phyloP scores from a whole-genome alignment of 176 grass and related monocot species.

The Rhynchospora pubera region DNA sequence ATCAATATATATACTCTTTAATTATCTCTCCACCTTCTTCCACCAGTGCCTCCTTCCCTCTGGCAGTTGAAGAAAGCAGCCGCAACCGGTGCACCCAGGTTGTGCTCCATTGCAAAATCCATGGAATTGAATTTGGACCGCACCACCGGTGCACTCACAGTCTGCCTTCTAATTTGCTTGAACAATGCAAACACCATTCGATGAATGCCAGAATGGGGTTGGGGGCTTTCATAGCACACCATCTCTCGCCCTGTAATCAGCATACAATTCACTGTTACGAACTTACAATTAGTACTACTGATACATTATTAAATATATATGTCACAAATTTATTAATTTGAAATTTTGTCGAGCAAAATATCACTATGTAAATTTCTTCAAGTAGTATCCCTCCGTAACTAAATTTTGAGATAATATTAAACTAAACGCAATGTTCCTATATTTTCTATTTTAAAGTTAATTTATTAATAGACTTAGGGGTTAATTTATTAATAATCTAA shows the following conservation, averaged over 20 bases:
- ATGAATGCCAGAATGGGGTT: constrained; percentile 42
- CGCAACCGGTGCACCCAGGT: constrained; percentile 31
- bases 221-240: constrained; percentile 44
- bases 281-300: too few relatives aligned
- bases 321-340: too few relatives aligned
- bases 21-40: constrained; percentile 15
- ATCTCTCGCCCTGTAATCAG: constrained; percentile 30
- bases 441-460: too few relatives aligned
- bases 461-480: too few relatives aligned
- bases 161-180: constrained; percentile 24
- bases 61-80: constrained; percentile 49
- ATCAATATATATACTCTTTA: neutral
- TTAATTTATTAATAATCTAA: too few relatives aligned
- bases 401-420: too few relatives aligned
- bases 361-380: too few relatives aligned
- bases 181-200: constrained; percentile 40
- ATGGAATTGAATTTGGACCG: constrained; percentile 44
- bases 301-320: too few relatives aligned
- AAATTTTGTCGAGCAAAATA: too few relatives aligned
- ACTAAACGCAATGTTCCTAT: too few relatives aligned
- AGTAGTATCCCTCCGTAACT: too few relatives aligned
- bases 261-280: too few relatives aligned
- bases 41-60: constrained; percentile 41
- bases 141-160: constrained; percentile 12
- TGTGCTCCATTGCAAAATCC: constrained; percentile 24